Conservation (phyloP, 441 rosid species). For the Aleurites moluccanus region DNA sequence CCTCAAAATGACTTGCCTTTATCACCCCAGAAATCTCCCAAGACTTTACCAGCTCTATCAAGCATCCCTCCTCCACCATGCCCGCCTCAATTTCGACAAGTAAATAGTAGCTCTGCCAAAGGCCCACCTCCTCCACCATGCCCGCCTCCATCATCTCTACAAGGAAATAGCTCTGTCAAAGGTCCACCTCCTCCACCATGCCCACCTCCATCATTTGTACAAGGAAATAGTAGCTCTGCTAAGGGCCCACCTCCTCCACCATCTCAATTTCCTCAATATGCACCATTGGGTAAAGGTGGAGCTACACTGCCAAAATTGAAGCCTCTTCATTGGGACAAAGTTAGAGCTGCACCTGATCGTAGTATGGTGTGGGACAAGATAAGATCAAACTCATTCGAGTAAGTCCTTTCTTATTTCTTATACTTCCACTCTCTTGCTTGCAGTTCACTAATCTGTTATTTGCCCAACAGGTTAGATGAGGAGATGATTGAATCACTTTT, state of each 20-base stretch:
- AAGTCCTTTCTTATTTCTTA: slow-evolving; percentile 29
- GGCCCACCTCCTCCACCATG: slow-evolving; percentile 63
- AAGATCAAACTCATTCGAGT: slow-evolving; percentile 94
- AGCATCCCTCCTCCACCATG: slow-evolving; percentile 57
- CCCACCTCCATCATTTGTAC: slow-evolving; percentile 43
- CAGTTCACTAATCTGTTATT: slow-evolving; percentile 22
- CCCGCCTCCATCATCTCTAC: slow-evolving; percentile 36
- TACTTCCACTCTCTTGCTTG: slow-evolving; percentile 15
- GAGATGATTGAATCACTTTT: slow-evolving; percentile 98
- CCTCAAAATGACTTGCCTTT: slow-evolving; percentile 18
- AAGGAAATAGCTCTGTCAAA: slow-evolving; percentile 31
- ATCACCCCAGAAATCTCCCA: slow-evolving; percentile 33
- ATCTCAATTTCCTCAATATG: slow-evolving; percentile 41
- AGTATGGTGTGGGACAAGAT: slow-evolving; percentile 94
- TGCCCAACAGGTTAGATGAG: slow-evolving; percentile 75
- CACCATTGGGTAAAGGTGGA: slow-evolving; percentile 71
- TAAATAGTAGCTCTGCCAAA: slow-evolving; percentile 33
- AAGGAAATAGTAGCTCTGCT: slow-evolving; percentile 26
- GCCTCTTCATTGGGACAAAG: slow-evolving; percentile 99
- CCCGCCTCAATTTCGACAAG: slow-evolving; percentile 37
- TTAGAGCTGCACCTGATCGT: slow-evolving; percentile 81
- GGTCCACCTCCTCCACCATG: slow-evolving; percentile 55
- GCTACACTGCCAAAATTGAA: slow-evolving; percentile 72
- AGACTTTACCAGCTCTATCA: slow-evolving; percentile 20
- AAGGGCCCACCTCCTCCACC: slow-evolving; percentile 66